A percentile compares a stretch with the other conserved stretches of the same genome.
Conservation (phyloP, 306 rosid genomes). For the Notholithocarpus densiflorus region DNA sequence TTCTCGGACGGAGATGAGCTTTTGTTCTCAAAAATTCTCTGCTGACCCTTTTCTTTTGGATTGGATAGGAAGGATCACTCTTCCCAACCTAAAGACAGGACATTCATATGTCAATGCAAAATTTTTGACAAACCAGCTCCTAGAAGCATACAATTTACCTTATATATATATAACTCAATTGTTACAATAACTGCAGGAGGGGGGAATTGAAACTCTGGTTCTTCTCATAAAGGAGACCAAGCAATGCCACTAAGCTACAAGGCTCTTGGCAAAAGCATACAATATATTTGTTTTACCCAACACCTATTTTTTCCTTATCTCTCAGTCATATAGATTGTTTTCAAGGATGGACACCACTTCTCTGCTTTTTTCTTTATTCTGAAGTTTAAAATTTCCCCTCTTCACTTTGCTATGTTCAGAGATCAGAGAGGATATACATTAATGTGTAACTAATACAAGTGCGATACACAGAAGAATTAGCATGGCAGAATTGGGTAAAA, state of each 20-base stretch:
- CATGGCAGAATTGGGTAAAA: not conserved
- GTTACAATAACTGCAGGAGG: not conserved
- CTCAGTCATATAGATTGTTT: not conserved
- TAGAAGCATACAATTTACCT: constrained; percentile 12
- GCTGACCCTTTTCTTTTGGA: constrained; percentile 92
- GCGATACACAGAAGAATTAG: not conserved
- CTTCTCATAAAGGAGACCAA: not conserved
- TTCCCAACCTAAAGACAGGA: constrained; percentile 62
- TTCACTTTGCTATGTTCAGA: not conserved
- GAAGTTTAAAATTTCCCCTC: not conserved
- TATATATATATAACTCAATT: not conserved
- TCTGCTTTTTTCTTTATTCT: not conserved
- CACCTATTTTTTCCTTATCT: not conserved
- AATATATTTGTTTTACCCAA: not conserved
- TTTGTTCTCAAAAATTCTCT: constrained; percentile 89
- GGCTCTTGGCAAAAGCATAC: too few relatives aligned
- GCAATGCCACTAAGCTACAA: not conserved
- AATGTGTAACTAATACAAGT: not conserved
- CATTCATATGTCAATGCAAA: not conserved
- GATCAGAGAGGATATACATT: not conserved
- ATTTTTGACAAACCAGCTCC: constrained; percentile 8
- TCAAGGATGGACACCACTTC: not conserved
- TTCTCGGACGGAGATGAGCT: constrained; percentile 94
- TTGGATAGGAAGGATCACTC: constrained; percentile 88
- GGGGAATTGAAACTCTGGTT: too few relatives aligned